Conservation (phyloP, 495 filamentous ascomycete genomes). For the Parathielavia appendiculata region DNA sequence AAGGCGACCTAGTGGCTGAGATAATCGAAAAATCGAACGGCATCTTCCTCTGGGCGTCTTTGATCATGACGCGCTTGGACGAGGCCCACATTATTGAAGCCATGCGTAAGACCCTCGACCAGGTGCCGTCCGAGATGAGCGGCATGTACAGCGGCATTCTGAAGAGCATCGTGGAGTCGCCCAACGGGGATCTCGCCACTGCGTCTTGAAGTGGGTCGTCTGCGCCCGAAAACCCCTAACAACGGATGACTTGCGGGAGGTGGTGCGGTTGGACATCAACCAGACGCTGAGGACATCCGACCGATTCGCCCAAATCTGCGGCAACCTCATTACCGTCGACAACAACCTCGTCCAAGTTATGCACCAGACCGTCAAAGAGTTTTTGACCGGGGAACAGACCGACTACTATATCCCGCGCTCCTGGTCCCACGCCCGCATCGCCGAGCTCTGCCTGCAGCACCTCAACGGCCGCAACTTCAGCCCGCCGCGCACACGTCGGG, state of each 20-base stretch:
- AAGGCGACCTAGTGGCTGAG: conserved; percentile 3
- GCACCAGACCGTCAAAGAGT: conserved; percentile 27
- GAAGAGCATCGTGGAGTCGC: conserved; percentile 11
- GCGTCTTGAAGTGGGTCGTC: conserved; percentile 24
- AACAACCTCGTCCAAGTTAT: conserved; percentile 21
- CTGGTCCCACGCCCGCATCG: conserved; percentile 20
- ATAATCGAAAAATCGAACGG: conserved; percentile 19
- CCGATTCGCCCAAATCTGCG: conserved; percentile 19
- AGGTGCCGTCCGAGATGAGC: conserved; percentile 24
- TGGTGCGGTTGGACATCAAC: conserved; percentile 22
- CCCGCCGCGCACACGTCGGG: conserved; percentile 16
- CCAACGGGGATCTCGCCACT: conserved; percentile 21
- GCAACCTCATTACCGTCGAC: conserved; percentile 23
- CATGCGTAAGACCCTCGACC: conserved; percentile 19
- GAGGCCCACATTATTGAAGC: conserved; percentile 20
- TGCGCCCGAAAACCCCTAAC: conserved; percentile 20
- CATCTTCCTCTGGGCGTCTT: conserved; percentile 22
- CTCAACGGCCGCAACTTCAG: conserved; percentile 20
- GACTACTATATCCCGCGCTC: conserved; percentile 16
- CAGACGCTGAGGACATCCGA: conserved; percentile 18
- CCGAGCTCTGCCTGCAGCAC: conserved; percentile 22
- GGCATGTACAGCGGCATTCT: conserved; percentile 23
- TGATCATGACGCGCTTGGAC: conserved; percentile 15
- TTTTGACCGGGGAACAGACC: conserved; percentile 18
- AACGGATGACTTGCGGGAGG: conserved; percentile 20